A percentile compares a stretch with the other conserved stretches of the same genome.
Conservation (phyloP, 176 grass and related monocot species). For the Otatea glauca region DNA sequence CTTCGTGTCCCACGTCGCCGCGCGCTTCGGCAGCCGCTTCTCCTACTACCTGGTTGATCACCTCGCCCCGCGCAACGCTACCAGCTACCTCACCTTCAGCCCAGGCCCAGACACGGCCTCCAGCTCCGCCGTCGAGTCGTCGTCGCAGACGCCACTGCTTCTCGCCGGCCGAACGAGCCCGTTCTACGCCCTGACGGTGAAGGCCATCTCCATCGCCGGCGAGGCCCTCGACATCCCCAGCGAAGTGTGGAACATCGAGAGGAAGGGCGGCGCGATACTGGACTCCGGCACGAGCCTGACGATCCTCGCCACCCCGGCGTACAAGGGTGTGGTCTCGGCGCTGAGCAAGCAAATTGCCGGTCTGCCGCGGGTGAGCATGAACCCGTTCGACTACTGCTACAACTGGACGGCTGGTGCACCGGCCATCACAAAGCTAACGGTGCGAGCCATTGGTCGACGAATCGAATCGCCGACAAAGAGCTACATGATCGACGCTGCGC, state of each 20-base stretch:
- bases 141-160: too few relatives aligned
- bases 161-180: too few relatives aligned
- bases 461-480: constrained; percentile 76
- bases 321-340: too few relatives aligned
- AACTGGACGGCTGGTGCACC: constrained; percentile 62
- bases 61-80: constrained; percentile 80
- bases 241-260: too few relatives aligned
- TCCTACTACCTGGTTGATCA: constrained; percentile 99
- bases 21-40: constrained; percentile 79
- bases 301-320: too few relatives aligned
- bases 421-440: constrained; percentile 50
- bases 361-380: constrained; percentile 53
- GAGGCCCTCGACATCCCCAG: too few relatives aligned
- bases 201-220: too few relatives aligned
- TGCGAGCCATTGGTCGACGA: constrained; percentile 81
- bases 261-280: too few relatives aligned
- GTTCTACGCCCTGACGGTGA: too few relatives aligned
- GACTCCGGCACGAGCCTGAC: too few relatives aligned
- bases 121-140: neutral
- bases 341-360: constrained; percentile 57
- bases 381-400: constrained; percentile 89
- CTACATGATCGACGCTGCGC: constrained; percentile 90
- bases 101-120: neutral
- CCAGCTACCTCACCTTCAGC: constrained; percentile 83
- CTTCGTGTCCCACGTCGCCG: constrained; percentile 69